phyloP scores from a whole-genome alignment of 257 asterid genomes.

The Solanum arcanum region DNA sequence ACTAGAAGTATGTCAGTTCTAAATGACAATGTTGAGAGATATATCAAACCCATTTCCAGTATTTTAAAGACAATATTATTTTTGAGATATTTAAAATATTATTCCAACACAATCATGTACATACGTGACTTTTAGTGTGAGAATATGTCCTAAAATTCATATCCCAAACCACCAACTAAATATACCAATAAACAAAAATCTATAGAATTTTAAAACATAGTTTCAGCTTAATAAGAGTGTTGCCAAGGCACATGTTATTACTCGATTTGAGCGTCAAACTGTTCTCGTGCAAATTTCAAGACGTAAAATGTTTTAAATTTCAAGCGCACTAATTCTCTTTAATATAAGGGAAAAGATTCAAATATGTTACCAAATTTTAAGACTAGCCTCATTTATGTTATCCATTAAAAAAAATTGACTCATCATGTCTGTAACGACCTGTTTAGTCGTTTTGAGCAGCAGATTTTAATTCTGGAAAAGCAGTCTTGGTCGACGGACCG shows the following conservation, averaged over 20 bases:
- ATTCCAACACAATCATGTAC: too few species aligned
- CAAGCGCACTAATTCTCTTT: not conserved
- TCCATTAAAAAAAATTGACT: too few species aligned
- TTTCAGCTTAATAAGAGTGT: not conserved
- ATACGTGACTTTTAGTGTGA: not conserved
- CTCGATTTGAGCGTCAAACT: not conserved
- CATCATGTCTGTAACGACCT: too few species aligned
- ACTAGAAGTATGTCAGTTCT: too few species aligned
- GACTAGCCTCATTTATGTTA: not conserved
- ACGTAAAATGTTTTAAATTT: not conserved
- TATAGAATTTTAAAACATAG: too few species aligned
- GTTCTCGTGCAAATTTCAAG: not conserved
- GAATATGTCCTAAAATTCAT: not conserved
- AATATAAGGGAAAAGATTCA: not conserved
- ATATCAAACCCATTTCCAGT: too few species aligned
- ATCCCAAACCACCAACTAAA: not conserved
- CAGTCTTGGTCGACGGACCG: too few species aligned
- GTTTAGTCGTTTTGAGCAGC: too few species aligned
- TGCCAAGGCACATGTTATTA: not conserved
- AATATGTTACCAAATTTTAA: too few species aligned
- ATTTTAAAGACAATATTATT: too few species aligned
- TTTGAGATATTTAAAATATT: not conserved
- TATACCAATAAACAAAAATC: not conserved
- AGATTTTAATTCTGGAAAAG: too few species aligned
- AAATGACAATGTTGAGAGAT: too few species aligned